These are phyloP conservation scores for Corchorus olitorius DNA, from an alignment of 345 rosid species.

Conservation along the genomic window DNA sequence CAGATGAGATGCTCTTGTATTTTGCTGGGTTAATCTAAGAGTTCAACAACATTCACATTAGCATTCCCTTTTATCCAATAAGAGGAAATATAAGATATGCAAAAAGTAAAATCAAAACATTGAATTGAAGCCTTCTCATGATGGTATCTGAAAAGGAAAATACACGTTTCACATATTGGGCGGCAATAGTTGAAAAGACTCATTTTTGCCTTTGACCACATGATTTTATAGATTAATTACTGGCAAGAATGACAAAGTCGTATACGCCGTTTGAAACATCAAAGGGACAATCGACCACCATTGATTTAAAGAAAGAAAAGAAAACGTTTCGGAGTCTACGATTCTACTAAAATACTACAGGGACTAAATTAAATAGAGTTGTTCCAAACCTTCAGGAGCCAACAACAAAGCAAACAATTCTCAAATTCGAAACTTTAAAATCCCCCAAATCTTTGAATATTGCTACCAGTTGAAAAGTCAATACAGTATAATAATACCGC, in stretches of 20 bases:
- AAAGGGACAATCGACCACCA: background rate
- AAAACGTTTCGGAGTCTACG: background rate
- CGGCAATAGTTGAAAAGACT: background rate
- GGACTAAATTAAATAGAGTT: background rate
- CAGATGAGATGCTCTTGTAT: constrained; percentile 77
- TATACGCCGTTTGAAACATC: background rate
- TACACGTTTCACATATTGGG: background rate
- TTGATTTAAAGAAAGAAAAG: background rate
- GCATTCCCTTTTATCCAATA: background rate
- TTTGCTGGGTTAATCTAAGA: constrained; percentile 83
- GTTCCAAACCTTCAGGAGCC: background rate
- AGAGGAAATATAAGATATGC: background rate
- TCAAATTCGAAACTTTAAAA: background rate
- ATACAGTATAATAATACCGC: background rate
- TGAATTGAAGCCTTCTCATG: too few relatives aligned
- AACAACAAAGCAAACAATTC: background rate
- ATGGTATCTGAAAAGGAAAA: background rate
- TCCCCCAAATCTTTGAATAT: background rate
- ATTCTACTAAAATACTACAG: too few relatives aligned
- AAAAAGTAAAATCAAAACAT: too few relatives aligned
- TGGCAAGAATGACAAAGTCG: background rate
- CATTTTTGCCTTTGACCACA: background rate
- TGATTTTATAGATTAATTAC: background rate
- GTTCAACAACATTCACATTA: constrained; percentile 1
- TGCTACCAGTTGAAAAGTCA: background rate